phyloP scores from a whole-genome alignment of 768 basidiomycete species.

The Hygrocybe coccinea region DNA sequence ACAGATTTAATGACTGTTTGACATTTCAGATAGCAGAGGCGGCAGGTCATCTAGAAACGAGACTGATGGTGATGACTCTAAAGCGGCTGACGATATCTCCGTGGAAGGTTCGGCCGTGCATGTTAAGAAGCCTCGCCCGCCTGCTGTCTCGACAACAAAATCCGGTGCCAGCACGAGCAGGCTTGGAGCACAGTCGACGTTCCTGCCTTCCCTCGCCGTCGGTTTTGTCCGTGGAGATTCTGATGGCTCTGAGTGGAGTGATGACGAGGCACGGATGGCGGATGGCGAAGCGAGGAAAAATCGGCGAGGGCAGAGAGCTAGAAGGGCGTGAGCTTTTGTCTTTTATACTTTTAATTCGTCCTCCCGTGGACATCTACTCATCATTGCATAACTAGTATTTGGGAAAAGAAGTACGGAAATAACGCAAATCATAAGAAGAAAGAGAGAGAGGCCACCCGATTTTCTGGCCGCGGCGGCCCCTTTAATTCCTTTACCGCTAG shows the following conservation, averaged over 20 bases:
- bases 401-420: constrained; percentile 94
- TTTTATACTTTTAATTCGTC: background rate
- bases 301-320: constrained; percentile 87
- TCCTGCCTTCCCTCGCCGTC: constrained; percentile 83
- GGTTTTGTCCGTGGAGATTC: constrained; percentile 81
- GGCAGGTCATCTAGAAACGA: too few relatives aligned
- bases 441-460: constrained; percentile 28
- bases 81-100: constrained; percentile 14
- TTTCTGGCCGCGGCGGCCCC: background rate
- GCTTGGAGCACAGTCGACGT: constrained; percentile 46
- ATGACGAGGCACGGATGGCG: constrained; percentile 50
- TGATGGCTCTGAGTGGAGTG: constrained; percentile 72
- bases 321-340: constrained; percentile 68
- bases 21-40: too few relatives aligned
- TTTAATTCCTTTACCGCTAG: background rate
- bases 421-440: constrained; percentile 90
- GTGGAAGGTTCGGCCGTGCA: background rate
- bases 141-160: background rate
- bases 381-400: constrained; percentile 58
- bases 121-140: background rate
- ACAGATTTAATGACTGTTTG: too few relatives aligned
- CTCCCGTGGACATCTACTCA: constrained; percentile 3
- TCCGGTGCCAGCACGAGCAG: background rate
- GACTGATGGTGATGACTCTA: constrained; percentile 43
- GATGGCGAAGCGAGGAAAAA: constrained; percentile 69